Base-by-base conservation (phyloP, 306 rosid genomes). In the Quillaja saponaria region DNA sequence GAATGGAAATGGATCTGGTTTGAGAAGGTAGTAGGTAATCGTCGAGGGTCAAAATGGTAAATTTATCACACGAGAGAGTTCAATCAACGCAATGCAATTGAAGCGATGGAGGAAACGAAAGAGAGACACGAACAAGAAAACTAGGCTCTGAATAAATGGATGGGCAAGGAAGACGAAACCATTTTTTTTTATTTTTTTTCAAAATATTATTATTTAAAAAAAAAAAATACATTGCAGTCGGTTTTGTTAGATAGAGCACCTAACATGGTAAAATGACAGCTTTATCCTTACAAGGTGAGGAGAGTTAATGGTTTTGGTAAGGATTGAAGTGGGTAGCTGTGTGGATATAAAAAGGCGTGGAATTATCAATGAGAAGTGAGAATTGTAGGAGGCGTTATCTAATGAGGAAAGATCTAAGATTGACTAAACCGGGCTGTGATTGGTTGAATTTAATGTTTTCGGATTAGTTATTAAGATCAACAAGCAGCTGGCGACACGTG, bases 1-100 rank as follows among this genome's bases (percentile, higher is more conserved):
- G 80, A 66, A 64, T 49, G 59, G 76, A 28, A 76, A 61, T 60
- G 84, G 85, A 86, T 83, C 85, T 76, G 82, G 70, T 28, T 65
- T 66, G 54, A 58, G 67, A 37, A 12, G 61, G 63, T 7, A 61
- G 68, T 60, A 71, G 74, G 82, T 55, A 21, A 46, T 3, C 58
- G 16, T 10, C 45, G 28, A 69, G 71, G 75, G 84, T 70, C 41
- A 66, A 34, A 59, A 15, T 3, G 10, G 83, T 85, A 71, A 77
- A 46, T 68, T 39, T 10, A 2, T 40, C 16, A 50, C 9, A 45
- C 4, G 4, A 21, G 57, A 2, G 20, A 34, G 40, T 14, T 49
- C 33, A 64, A 62, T 54, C 10, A 49, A 25, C 10, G 15, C 35
- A 47, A 53, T 14, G 10, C 13, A 25, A 15, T 46, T 16, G 34